Evolutionary conservation across 148 eudicot species (phyloP), one percentile per base, ranked within the genome.

Genomic region (Vaccinium myrtillus): DNA sequence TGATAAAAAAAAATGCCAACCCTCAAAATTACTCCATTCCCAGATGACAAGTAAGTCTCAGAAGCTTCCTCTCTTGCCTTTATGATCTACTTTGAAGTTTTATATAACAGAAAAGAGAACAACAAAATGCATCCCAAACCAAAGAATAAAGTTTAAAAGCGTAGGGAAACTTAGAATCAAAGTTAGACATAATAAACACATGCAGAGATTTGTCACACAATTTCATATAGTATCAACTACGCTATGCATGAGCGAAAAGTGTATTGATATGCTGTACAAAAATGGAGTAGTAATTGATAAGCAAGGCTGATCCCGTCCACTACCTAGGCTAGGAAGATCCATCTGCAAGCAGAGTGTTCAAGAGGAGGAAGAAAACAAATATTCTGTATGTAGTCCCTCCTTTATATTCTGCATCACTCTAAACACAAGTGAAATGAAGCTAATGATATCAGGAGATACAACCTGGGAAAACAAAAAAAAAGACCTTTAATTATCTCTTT

Each of bases 331-430:
- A 83, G 87, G 85, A 80, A 81, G 75, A 79, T 81, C 77, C 80
- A 30, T 43, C 65, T 27, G 86, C 87, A 84, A 67, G 73, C 86
- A n/a, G 69, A 61, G 79, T 27, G 74, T 23, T 77, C 77, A 82
- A 58, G 46, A 77, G 76, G 82, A 89, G 23, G 87, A 89, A 90
- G 92, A 87, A 88, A 89, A 61, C 90, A 83, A 79, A 85, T 87
- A 90, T 91, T 89, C 90, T 87, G 84, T 69, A 39, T 27, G 51
- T 14, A 30, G 71, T 73, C 86, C 27, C 55, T 70, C 77, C 77
- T 82, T 73, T 80, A 74, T 15, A 74, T 82, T 50, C 65, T 84
- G 50, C 80, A 79, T 8, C 70, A 75, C 61, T 18, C 48, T 73
- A 74, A 30, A n/a, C 13, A 77, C 8, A 50, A 14, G 49, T 32